Evolutionary conservation across 768 basidiomycete species (phyloP).

Genomic region (Pisolithus tinctorius): DNA sequence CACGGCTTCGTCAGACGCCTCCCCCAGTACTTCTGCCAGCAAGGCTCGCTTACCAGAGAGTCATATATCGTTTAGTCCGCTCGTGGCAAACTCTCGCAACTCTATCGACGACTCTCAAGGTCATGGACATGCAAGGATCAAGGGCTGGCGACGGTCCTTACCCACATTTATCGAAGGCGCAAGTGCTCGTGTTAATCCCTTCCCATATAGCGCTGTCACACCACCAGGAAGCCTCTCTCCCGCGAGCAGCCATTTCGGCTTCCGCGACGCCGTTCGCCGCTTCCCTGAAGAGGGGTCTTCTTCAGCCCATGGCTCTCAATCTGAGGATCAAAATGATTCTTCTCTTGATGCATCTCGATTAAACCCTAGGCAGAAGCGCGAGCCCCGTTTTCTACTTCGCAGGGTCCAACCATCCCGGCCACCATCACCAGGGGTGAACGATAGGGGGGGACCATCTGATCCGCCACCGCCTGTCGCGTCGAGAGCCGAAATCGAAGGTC

Average conservation of each 20-base stretch:
- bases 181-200: conserved; percentile 33
- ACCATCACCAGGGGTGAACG: conserved; percentile 7
- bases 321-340: conserved; percentile 32
- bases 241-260: conserved; percentile 35
- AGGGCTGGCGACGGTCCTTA: conserved; percentile 23
- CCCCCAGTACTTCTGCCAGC: conserved; percentile 33
- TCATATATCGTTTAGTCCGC: conserved; percentile 53
- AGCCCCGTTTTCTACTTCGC: conserved; percentile 22
- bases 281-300: conserved; percentile 42
- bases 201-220: conserved; percentile 20
- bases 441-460: conserved; percentile 4
- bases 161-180: conserved; percentile 21
- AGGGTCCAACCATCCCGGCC: conserved; percentile 15
- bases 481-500: conserved; percentile 1
- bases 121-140: conserved; percentile 33
- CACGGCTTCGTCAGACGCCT: conserved; percentile 32
- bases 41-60: conserved; percentile 40
- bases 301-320: conserved; percentile 40
- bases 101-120: conserved; percentile 42
- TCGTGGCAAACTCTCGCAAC: conserved; percentile 38
- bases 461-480: conserved; percentile 3
- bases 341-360: conserved; percentile 11
- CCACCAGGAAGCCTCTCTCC: conserved; percentile 34
- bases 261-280: conserved; percentile 32
- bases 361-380: conserved; percentile 11